These are phyloP conservation scores for Hypoxylon fuscum DNA, from an alignment of 495 filamentous ascomycete species.

Conservation along the genomic window DNA sequence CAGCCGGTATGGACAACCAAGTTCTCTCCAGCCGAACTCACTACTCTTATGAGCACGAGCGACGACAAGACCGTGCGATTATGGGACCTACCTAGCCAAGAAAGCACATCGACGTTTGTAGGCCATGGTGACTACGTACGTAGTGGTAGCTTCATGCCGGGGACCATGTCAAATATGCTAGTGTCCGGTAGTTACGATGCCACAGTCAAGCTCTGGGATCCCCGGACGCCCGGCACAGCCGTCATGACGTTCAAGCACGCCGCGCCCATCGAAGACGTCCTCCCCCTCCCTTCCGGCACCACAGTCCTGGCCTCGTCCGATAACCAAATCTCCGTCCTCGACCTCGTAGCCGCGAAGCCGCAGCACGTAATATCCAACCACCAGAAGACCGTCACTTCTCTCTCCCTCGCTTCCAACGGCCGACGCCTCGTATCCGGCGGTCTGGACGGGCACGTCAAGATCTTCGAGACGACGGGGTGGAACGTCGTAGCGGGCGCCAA, in stretches of 20 bases:
- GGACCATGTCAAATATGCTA: slow-evolving; percentile 74
- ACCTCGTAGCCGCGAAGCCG: slow-evolving; percentile 90
- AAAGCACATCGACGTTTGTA: slow-evolving; percentile 76
- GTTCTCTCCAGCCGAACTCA: slow-evolving; percentile 87
- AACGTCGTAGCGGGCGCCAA: slow-evolving; percentile 91
- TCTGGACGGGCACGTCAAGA: slow-evolving; percentile 94
- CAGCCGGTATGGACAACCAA: slow-evolving; percentile 92
- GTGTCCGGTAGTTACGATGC: slow-evolving; percentile 93
- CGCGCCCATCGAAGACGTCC: slow-evolving; percentile 82
- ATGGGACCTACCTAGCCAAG: slow-evolving; percentile 89
- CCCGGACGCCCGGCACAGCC: slow-evolving; percentile 69
- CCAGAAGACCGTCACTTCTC: slow-evolving; percentile 94
- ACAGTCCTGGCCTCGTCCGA: slow-evolving; percentile 85
- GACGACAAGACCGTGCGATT: slow-evolving; percentile 92
- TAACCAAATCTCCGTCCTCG: slow-evolving; percentile 90
- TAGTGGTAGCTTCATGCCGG: slow-evolving; percentile 84
- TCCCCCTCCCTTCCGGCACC: slow-evolving; percentile 86
- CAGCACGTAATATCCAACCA: slow-evolving; percentile 88
- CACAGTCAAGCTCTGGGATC: slow-evolving; percentile 94
- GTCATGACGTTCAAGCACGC: slow-evolving; percentile 94
- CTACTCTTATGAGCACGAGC: slow-evolving; percentile 80
- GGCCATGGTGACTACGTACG: slow-evolving; percentile 95
- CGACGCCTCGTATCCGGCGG: slow-evolving; percentile 84
- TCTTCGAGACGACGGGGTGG: slow-evolving; percentile 92
- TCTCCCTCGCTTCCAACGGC: slow-evolving; percentile 78